Conservation (phyloP, 2,329 filamentous ascomycete genomes). For the Zalaria obscura region DNA sequence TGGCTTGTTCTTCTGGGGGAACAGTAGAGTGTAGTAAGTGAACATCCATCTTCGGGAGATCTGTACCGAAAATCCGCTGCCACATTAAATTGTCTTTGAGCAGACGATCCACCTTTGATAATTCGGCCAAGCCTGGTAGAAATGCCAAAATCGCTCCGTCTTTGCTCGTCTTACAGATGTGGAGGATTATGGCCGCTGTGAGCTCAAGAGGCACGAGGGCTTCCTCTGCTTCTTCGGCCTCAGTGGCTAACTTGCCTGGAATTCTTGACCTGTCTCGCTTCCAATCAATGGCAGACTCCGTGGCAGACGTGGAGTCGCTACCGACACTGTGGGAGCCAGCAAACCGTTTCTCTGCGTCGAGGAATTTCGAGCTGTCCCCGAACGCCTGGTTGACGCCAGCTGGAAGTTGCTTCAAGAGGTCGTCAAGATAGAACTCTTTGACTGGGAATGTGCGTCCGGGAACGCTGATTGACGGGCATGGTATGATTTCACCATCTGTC, state of each 20-base stretch:
- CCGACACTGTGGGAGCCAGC: not conserved
- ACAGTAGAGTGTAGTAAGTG: conserved; percentile 33
- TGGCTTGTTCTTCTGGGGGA: conserved; percentile 24
- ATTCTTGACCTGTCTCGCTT: conserved; percentile 15
- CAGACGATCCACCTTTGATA: conserved; percentile 17
- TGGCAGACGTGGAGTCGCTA: conserved; percentile 4
- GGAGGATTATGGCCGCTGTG: conserved; percentile 28
- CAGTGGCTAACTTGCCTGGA: not conserved
- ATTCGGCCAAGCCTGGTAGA: conserved; percentile 30
- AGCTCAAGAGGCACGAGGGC: conserved; percentile 27
- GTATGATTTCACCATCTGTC: conserved; percentile 14
- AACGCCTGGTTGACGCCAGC: not conserved
- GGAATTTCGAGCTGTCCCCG: not conserved
- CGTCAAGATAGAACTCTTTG: conserved; percentile 26
- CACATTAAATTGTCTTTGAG: conserved; percentile 10
- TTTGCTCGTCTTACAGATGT: conserved; percentile 28
- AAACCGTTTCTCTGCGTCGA: not conserved
- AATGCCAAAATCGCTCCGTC: conserved; percentile 35
- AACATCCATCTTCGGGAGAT: conserved; percentile 26
- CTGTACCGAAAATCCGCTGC: not conserved
- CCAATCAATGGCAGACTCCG: conserved; percentile 24
- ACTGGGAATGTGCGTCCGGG: conserved; percentile 31
- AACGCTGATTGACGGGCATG: conserved; percentile 27
- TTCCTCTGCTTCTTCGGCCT: conserved; percentile 20
- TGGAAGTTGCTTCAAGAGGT: conserved; percentile 17